Base-by-base conservation (phyloP, 1,284 basidiomycete genomes). In the Termitomyces sp. region DNA sequence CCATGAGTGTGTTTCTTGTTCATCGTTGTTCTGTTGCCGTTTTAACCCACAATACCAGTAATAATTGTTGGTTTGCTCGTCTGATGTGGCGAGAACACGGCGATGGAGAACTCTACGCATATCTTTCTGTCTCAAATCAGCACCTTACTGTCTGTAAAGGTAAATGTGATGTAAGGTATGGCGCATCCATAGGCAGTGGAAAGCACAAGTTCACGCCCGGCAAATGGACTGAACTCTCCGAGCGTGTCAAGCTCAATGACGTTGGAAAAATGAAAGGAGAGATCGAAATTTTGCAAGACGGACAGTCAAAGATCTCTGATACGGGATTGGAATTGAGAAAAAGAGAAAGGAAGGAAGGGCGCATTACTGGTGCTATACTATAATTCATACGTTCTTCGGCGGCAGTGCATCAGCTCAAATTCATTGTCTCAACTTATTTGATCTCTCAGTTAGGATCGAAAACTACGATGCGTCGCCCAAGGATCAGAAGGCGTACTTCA, bases 321-420 rank as follows among this genome's bases (percentile, higher is more conserved):
- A 61, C 55, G 9, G 74, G 74, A 19, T 62, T 84, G 36, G 68
- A 73, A 41, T 65, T 81, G 41, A 66, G 76, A 26, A 65, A 70
- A 44, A 64, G 64, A 26, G 65, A 70, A 44, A 64, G 64, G 38
- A 64, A 60, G 3, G 58, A 65, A 1, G 75, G 74, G 42, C 69
- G 70, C 47, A 72, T 83, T 57, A 70, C 73, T 38, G 81, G 81
- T 44, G 70, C 79, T 49, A 75, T 78, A 72, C 79, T 49, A 75
- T 78, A 72, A 71, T 79, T 58, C 80, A 83, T 69, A 79, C 78
- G 34, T 83, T 83, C 75, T 83, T 82, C 58, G 81, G 78, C 36
- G 76, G 77, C 73, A 60, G 54, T 53, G 19, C 41, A 53, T 57
- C 26, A 3, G 26, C 30, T 38, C 3, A 12, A 19, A 3, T 19